Percentiles rank a stretch among this genome's conserved stretches.
These are phyloP conservation scores for Melanomma pulvis-pyrius DNA, from an alignment of 495 filamentous ascomycete genomes.

Conservation along the genomic window DNA sequence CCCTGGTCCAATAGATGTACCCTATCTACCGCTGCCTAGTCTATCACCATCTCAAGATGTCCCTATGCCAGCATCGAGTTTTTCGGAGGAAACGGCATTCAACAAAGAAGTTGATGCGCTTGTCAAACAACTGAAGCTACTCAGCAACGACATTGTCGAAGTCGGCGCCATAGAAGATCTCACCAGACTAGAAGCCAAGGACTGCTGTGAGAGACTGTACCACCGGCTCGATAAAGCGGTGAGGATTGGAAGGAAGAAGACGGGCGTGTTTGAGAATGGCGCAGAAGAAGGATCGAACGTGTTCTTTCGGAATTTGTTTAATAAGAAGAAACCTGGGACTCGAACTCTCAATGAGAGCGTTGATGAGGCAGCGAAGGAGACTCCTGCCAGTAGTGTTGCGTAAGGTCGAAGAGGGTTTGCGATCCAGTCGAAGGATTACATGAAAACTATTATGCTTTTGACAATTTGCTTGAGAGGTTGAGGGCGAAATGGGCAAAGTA, in stretches of 20 bases:
- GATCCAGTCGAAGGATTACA: background rate
- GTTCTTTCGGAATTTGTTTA: background rate
- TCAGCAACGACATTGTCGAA: conserved; percentile 74
- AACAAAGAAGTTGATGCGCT: conserved; percentile 71
- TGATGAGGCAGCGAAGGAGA: background rate
- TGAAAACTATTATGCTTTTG: background rate
- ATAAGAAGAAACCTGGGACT: background rate
- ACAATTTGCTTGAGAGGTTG: too few species aligned
- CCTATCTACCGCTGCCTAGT: conserved; percentile 27
- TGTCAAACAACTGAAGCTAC: conserved; percentile 60
- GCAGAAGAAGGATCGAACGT: background rate
- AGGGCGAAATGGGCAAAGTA: too few species aligned
- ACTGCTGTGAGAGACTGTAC: conserved; percentile 68
- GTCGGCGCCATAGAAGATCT: conserved; percentile 68
- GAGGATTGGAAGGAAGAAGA: conserved; percentile 64
- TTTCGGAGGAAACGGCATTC: conserved; percentile 57
- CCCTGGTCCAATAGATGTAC: conserved; percentile 51
- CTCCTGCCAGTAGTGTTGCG: background rate
- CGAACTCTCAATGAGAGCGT: background rate
- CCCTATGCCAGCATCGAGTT: conserved; percentile 17
- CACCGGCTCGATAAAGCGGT: conserved; percentile 72
- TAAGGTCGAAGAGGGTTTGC: background rate
- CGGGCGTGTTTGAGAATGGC: conserved; percentile 55
- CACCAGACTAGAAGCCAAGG: conserved; percentile 72
- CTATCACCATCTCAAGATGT: background rate